phyloP scores from a whole-genome alignment of 2,329 filamentous ascomycete genomes.

The Leptosphaerulina australis region DNA sequence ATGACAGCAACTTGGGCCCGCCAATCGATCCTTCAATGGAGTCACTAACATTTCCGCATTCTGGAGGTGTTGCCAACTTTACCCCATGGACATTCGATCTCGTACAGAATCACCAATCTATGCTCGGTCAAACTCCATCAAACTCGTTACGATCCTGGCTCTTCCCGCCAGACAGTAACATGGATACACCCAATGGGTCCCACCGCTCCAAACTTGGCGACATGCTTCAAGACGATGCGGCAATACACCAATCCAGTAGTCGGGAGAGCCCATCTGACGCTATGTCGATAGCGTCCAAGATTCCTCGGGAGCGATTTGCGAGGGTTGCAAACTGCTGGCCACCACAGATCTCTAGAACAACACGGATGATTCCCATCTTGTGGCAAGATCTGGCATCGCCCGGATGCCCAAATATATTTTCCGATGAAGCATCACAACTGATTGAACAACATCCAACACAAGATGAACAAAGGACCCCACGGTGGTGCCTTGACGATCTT shows the following conservation, averaged over 20 bases:
- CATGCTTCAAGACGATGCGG: constrained; percentile 39
- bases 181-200: constrained; percentile 33
- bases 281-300: constrained; percentile 46
- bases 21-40: constrained; percentile 49
- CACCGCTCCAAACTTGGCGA: constrained; percentile 42
- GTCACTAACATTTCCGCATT: constrained; percentile 44
- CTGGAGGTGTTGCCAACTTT: constrained; percentile 43
- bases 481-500: constrained; percentile 47
- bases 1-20: constrained; percentile 42
- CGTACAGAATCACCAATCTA: constrained; percentile 45
- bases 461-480: constrained; percentile 33
- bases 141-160: constrained; percentile 48
- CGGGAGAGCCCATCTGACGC: constrained; percentile 45
- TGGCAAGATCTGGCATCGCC: constrained; percentile 43
- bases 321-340: constrained; percentile 50
- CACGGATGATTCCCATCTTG: constrained; percentile 43
- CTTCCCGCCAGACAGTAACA: constrained; percentile 42
- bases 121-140: constrained; percentile 45
- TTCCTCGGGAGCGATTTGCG: constrained; percentile 48
- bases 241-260: constrained; percentile 32
- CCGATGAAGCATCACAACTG: constrained; percentile 21
- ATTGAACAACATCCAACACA: background rate
- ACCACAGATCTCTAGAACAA: constrained; percentile 38
- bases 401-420: constrained; percentile 47
- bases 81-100: constrained; percentile 49